Evolutionary conservation across 352 stramenopile species (phyloP), one percentile per base, ranked within the genome.

Genomic region (Phytophthora uliginosa): DNA sequence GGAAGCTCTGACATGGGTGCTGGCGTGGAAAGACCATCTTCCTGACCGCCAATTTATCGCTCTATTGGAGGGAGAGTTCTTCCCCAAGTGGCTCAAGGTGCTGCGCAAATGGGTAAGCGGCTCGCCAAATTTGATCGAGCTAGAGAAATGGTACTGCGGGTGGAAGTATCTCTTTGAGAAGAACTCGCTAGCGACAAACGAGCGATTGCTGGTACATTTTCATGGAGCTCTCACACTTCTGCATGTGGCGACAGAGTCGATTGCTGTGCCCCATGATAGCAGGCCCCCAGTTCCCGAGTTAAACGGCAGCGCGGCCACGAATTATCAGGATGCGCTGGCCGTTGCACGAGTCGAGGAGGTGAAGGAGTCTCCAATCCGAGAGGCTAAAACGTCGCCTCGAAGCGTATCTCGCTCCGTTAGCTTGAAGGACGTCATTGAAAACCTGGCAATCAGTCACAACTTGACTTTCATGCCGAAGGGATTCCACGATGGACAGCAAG

Each of bases 41-140:
- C 87, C 90, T 10, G 65, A 91, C 10, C 82, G 86, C 0, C 90
- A 97, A 59, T 84, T 95, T 56, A 77, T 95, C 34, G 86, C 89
- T 24, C 73, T 97, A 2, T 80, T 98, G 24, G 93, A 98, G 74
- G 93, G 90, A 9, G 94, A 98, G 59, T 97, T 98, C 57, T 98
- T 98, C 57, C 89, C 91, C 0, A 92, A 96, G 65, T 98, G 94
- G 94, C 84, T 98, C 13, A 84, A 85, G 18, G 86, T 95, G 17
- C 71, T 98, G 53, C 89, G 84, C 15, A 80, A 79, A 53, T 98
- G 94, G 94, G 76, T 98, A 4, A 53, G 51, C 5, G 71, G 74
- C 6, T 74, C 76, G 3, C 78, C 84, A 4, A 76, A 83, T 55
- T 59, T 97, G 40, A 47, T 51, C 1, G 92, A 98, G 66, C 66